phyloP scores from a whole-genome alignment of 768 basidiomycete species.

The Clavaria fumosa region DNA sequence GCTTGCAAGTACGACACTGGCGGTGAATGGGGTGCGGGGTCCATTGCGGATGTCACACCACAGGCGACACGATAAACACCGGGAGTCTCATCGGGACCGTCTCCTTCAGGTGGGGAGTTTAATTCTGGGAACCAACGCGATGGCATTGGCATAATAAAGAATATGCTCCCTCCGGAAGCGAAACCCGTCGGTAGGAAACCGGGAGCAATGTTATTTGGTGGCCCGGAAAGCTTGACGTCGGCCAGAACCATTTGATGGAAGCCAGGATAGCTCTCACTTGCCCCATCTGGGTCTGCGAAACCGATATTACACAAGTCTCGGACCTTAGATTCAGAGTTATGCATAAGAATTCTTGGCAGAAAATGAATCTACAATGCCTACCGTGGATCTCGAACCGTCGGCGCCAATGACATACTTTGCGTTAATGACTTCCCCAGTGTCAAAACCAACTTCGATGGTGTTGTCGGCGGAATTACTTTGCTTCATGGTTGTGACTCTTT shows the following conservation, averaged over 20 bases:
- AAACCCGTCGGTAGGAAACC: constrained; percentile 12
- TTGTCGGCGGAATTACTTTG: constrained; percentile 15
- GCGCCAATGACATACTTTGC: constrained; percentile 35
- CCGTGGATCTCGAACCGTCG: constrained; percentile 33
- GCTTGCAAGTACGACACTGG: constrained; percentile 28
- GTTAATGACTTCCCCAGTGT: constrained; percentile 27
- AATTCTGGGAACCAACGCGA: not conserved
- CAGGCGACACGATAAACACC: constrained; percentile 26
- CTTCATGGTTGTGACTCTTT: constrained; percentile 25
- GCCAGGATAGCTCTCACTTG: constrained; percentile 14
- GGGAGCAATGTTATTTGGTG: constrained; percentile 14
- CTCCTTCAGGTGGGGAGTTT: too few relatives aligned
- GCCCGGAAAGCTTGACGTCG: constrained; percentile 25
- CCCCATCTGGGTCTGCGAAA: constrained; percentile 27
- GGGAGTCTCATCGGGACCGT: constrained; percentile 10
- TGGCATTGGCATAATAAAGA: constrained; percentile 25
- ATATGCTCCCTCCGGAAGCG: constrained; percentile 18
- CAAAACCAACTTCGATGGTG: constrained; percentile 27
- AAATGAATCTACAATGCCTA: constrained; percentile 10
- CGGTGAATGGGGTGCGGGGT: constrained; percentile 23
- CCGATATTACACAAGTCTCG: constrained; percentile 26
- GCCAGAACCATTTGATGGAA: constrained; percentile 30
- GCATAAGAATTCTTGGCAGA: not conserved
- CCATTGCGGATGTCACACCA: constrained; percentile 21
- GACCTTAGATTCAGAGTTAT: constrained; percentile 19